phyloP scores from a whole-genome alignment of 306 rosid species.

The Glycyrrhiza uralensis region DNA sequence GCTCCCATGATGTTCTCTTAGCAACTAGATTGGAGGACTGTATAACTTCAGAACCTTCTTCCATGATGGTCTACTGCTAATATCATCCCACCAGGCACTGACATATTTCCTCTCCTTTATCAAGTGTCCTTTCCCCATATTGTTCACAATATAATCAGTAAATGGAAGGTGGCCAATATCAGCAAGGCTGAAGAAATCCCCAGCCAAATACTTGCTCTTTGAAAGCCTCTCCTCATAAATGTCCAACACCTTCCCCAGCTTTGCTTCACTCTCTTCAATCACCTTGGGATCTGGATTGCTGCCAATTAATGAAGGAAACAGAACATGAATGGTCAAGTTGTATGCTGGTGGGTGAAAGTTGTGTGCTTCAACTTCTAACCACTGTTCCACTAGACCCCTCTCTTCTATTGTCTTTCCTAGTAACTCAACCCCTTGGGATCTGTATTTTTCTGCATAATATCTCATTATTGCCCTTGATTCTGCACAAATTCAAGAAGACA shows the following conservation, averaged over 20 bases:
- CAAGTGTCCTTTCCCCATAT: constrained; percentile 30
- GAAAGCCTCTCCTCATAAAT: constrained; percentile 59
- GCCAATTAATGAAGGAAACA: constrained; percentile 3
- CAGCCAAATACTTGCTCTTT: constrained; percentile 49
- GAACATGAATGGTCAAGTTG: constrained; percentile 16
- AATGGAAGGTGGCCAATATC: constrained; percentile 53
- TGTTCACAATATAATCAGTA: constrained; percentile 34
- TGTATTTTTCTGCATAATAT: constrained; percentile 49
- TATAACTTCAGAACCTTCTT: constrained; percentile 29
- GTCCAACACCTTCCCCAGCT: constrained; percentile 41
- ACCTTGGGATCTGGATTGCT: constrained; percentile 34
- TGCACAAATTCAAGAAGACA: constrained; percentile 19
- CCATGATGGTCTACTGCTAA: constrained; percentile 54
- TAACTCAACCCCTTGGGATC: constrained; percentile 42
- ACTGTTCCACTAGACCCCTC: constrained; percentile 49
- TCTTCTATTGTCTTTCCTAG: constrained; percentile 48
- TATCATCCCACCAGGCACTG: constrained; percentile 52
- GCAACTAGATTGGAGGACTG: background rate
- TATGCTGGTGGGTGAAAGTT: constrained; percentile 25
- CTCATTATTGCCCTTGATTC: constrained; percentile 53
- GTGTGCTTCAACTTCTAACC: constrained; percentile 53
- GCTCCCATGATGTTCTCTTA: background rate
- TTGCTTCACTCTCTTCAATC: constrained; percentile 46
- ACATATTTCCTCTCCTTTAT: constrained; percentile 39
- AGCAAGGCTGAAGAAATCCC: constrained; percentile 54